Percentiles rank a stretch among this genome's conserved stretches.
phyloP scores from a whole-genome alignment of 345 rosid species.

The Eucalyptus curtisii region DNA sequence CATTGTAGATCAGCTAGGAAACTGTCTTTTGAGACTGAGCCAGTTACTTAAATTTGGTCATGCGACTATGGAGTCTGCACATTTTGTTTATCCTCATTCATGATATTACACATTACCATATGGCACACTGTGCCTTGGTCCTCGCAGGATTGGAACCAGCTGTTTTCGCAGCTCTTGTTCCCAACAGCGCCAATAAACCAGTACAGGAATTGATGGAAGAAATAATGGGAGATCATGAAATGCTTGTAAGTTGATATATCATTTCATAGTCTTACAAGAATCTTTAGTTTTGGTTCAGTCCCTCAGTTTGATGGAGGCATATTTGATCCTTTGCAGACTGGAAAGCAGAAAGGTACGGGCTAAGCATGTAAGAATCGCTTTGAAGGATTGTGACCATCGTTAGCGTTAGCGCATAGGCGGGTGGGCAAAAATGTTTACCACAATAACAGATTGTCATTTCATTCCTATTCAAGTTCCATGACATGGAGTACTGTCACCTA shows the following conservation, averaged over 20 bases:
- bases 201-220: slow-evolving; percentile 62
- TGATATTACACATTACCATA: not conserved
- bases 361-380: not conserved
- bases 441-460: not conserved
- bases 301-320: not conserved
- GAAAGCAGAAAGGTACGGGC: slow-evolving; percentile 4
- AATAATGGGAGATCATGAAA: slow-evolving; percentile 88
- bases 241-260: slow-evolving; percentile 41
- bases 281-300: not conserved
- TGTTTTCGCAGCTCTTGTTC: slow-evolving; percentile 82
- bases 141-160: slow-evolving; percentile 61
- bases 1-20: not conserved
- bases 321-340: slow-evolving; percentile 22
- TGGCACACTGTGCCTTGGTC: not conserved
- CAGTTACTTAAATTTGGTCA: not conserved
- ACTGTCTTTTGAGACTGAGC: not conserved
- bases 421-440: not conserved
- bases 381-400: not conserved
- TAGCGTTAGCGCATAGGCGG: not conserved
- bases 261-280: not conserved
- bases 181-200: slow-evolving; percentile 67
- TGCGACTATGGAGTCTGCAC: not conserved
- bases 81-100: not conserved
- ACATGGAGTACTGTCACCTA: not conserved
- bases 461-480: not conserved